Base-by-base conservation (phyloP, 164 flowering plant genomes). In the Akebia trifoliata region DNA sequence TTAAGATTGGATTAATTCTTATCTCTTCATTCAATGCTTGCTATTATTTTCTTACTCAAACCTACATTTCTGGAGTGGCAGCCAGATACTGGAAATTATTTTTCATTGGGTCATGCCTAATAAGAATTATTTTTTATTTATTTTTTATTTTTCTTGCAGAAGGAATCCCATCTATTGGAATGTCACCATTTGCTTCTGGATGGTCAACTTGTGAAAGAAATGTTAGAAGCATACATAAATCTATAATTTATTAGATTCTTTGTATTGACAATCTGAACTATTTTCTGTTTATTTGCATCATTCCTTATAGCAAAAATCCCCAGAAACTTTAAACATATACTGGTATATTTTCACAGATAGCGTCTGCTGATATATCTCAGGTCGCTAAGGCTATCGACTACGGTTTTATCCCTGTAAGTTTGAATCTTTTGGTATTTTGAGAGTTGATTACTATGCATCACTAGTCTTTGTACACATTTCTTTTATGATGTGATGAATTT, bases 121-220 rank as follows among this genome's bases (percentile, higher is more conserved):
- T 38, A 51, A 6, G 36, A 28, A 43, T 63, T 52, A n/a, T n/a
- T n/a, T n/a, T n/a, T n/a, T n/a, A n/a, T n/a, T n/a, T n/a, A n/a
- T n/a, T 46, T 10, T 9, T 1, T 14, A 25, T 11, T 69, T 65
- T 36, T 62, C 38, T 60, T 82, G 77, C 84, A 93, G 99, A 82
- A 79, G 96, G 97, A 59, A 79, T 93, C 62, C 97, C 99, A 50
- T 84, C 99, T 17, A 50, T 84, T 67, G 99, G 97, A 64, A 77
- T 93, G 82, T 80, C 97, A 65, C 99, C 99, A 53, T 87, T 84
- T 86, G 72, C 99, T 59, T 84, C 89, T 74, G 99, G 99, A 70
- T 93, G 99, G 99, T 75, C 87, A 57, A 93, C 99, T 50, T 59
- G 76, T 64, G 61, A 72, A 62, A 83, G 85, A 86, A 83, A 82